Evolutionary conservation across 108 stramenopile species (phyloP), one percentile per base, ranked within the genome.

Genomic region (Skeletonema marinoi): DNA sequence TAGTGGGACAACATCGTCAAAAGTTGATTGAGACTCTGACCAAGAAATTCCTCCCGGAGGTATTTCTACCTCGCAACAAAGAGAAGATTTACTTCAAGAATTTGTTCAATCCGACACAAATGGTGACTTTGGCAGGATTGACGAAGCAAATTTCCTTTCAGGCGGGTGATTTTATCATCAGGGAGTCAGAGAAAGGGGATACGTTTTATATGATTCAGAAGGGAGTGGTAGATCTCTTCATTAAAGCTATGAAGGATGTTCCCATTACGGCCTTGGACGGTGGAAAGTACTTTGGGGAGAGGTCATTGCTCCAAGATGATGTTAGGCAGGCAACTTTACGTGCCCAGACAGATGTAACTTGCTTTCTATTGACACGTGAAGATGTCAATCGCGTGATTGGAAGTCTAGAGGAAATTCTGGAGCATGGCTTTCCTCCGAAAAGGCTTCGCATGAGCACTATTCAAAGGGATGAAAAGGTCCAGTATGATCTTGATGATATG

Each of bases 141-240:
- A 50, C 86, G 67, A 84, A 86, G 41, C 70, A 65, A 33, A 80
- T 81, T 38, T 61, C 60, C 71, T 88, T 67, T 42, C 32, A 62
- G 21, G 50, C 56, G 16, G 92, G 88, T 4, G 74, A 81, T 9
- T 69, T 68, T 13, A 88, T 95, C 19, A 68, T 92, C 61, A 61
- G 86, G n/a, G 72, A 93, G 79, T 90, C 92, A 46, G 93, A 96
- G 17, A 64, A 61, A 10, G 93, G 92, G 4, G 80, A 93, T 60
- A 84, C 71, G 1, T 85, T 88, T 48, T 90, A 87, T 78, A 87
- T 90, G 66, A 83, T 90, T 60, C 71, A 70, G 48, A 80, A 51
- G 64, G 86, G 86, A 5, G 75, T 44, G 44, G 82, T 84, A 3
- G 48, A 70, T 36, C 71, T 86, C 19, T 74, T 32, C 16, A 77